Conservation (phyloP, 2,329 filamentous ascomycete genomes). For the Cladosporium sp. region DNA sequence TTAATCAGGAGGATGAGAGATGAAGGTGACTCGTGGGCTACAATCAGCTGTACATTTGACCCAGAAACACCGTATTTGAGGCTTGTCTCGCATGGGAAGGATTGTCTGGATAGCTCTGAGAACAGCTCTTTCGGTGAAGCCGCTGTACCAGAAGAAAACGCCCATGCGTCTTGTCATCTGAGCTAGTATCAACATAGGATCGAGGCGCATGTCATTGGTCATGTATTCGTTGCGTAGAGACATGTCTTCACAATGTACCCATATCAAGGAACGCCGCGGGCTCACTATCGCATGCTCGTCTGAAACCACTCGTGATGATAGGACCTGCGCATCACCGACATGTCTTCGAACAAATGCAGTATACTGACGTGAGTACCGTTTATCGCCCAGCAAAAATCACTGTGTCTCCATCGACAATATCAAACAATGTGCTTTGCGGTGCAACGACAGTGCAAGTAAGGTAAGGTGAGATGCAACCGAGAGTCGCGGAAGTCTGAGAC, state of each 20-base stretch:
- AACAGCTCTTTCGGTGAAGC: not conserved
- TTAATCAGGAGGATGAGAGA: not conserved
- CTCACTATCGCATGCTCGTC: too few relatives aligned
- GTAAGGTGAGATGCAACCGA: not conserved
- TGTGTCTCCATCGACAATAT: too few relatives aligned
- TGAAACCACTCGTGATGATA: not conserved
- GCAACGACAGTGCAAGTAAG: too few relatives aligned
- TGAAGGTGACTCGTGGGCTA: not conserved
- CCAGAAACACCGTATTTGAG: too few relatives aligned
- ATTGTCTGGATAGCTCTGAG: too few relatives aligned
- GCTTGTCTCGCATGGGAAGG: too few relatives aligned
- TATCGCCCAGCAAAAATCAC: not conserved
- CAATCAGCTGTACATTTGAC: not conserved
- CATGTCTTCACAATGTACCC: not conserved
- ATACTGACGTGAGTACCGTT: too few relatives aligned
- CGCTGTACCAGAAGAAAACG: not conserved
- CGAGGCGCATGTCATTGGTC: not conserved
- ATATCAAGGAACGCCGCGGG: not conserved
- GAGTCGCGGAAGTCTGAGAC: not conserved
- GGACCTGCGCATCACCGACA: too few relatives aligned
- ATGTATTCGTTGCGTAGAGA: not conserved
- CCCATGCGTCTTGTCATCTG: not conserved
- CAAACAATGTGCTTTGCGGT: too few relatives aligned
- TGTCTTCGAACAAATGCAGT: not conserved
- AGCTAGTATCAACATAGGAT: not conserved